Conservation (phyloP, 208 protist genomes). For the Trypanosoma rangeli region DNA sequence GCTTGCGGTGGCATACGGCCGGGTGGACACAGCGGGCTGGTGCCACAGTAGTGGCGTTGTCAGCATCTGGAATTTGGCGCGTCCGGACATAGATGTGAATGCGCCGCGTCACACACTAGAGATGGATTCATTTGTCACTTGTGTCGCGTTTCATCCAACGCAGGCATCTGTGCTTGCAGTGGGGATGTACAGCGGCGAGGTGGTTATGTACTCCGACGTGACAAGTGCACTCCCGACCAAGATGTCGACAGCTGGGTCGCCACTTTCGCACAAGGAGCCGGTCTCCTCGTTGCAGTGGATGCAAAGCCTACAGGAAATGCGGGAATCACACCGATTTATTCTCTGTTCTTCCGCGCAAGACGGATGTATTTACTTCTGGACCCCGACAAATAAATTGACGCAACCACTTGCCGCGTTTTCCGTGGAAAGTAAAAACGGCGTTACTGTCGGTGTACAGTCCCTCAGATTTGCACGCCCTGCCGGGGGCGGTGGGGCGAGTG, state of each 20-base stretch:
- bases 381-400: conserved; percentile 55
- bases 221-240: conserved; percentile 45
- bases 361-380: conserved; percentile 82
- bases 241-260: conserved; percentile 34
- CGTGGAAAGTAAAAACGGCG: conserved; percentile 54
- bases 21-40: conserved; percentile 84
- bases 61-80: conserved; percentile 79
- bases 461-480: conserved; percentile 39
- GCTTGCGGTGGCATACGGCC: conserved; percentile 85
- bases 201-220: conserved; percentile 69
- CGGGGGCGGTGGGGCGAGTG: conserved; percentile 17
- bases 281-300: conserved; percentile 80
- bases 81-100: conserved; percentile 56
- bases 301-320: conserved; percentile 57
- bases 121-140: conserved; percentile 75
- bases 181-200: conserved; percentile 89
- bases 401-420: conserved; percentile 57
- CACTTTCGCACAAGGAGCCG: conserved; percentile 66
- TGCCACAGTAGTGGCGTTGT: conserved; percentile 84
- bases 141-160: conserved; percentile 86
- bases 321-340: conserved; percentile 58
- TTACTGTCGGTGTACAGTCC: conserved; percentile 57
- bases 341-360: conserved; percentile 76
- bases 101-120: conserved; percentile 77
- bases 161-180: conserved; percentile 72